phyloP scores from a whole-genome alignment of 2,329 filamentous ascomycete species.

The Colletotrichum sp. region DNA sequence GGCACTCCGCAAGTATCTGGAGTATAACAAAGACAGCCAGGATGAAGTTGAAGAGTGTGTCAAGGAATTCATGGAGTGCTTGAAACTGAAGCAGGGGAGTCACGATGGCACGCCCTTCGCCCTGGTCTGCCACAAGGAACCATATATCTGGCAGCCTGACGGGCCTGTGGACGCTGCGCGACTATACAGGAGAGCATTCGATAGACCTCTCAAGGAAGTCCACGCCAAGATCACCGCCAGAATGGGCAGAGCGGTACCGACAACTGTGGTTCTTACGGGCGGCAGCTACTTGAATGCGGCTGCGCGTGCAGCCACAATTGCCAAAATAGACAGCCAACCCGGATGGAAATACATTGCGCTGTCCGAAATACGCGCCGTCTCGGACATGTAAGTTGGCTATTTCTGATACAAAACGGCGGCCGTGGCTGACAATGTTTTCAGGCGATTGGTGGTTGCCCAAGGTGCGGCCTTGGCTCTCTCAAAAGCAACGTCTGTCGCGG shows the following conservation, averaged over 20 bases:
- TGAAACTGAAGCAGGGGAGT: background rate
- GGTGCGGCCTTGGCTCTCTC: background rate
- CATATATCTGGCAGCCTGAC: background rate
- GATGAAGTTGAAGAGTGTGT: background rate
- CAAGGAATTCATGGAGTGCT: background rate
- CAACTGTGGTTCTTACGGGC: background rate
- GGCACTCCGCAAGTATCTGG: background rate
- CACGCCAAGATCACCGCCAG: background rate
- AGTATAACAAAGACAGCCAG: fast-evolving
- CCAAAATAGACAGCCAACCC: background rate
- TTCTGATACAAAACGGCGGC: background rate
- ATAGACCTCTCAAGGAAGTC: background rate
- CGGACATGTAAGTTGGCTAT: background rate
- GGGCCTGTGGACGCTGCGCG: background rate
- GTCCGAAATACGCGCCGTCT: background rate
- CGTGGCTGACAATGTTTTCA: background rate
- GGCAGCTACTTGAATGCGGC: background rate
- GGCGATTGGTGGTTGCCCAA: background rate
- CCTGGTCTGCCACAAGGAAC: background rate
- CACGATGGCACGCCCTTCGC: background rate
- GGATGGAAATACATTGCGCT: background rate
- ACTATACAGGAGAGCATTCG: background rate
- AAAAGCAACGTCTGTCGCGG: background rate
- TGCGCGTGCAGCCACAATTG: background rate
- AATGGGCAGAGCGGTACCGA: background rate